These are phyloP conservation scores for Aspergillus diversus DNA, from an alignment of 495 filamentous ascomycete species.

Conservation along the genomic window DNA sequence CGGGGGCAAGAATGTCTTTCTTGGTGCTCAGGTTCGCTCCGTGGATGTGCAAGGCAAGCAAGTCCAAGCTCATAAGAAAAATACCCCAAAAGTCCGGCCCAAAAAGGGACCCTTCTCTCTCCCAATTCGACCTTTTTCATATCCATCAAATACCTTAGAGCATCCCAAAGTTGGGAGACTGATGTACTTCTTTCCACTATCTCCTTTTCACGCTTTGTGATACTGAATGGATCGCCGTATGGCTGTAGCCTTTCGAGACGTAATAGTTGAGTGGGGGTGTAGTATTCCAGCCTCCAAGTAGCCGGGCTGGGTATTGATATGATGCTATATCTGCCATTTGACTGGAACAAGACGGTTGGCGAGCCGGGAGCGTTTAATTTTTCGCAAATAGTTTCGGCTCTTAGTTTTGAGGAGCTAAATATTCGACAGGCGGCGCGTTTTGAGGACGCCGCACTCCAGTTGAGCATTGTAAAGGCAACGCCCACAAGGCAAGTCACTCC, in stretches of 20 bases:
- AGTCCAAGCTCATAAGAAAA: constrained; percentile 89
- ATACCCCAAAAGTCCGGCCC: constrained; percentile 89
- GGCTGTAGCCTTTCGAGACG: constrained; percentile 28
- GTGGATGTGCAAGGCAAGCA: constrained; percentile 43
- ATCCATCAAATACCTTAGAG: constrained; percentile 57
- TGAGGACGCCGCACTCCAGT: constrained; percentile 41
- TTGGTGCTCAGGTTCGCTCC: constrained; percentile 19
- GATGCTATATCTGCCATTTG: constrained; percentile 45
- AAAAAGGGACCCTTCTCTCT: constrained; percentile 62
- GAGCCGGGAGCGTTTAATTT: constrained; percentile 40
- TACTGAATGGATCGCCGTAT: constrained; percentile 6
- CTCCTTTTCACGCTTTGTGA: neutral
- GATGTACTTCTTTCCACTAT: constrained; percentile 29
- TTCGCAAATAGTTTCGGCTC: constrained; percentile 42
- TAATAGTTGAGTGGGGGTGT: constrained; percentile 29
- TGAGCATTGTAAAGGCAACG: constrained; percentile 40
- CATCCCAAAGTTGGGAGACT: constrained; percentile 46
- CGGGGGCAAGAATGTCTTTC: neutral
- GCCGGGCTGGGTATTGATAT: constrained; percentile 45
- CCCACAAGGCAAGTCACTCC: constrained; percentile 32
- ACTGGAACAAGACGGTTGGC: constrained; percentile 47
- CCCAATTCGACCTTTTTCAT: constrained; percentile 49
- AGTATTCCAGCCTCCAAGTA: constrained; percentile 50
- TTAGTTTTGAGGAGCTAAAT: constrained; percentile 25
- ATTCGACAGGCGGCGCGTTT: constrained; percentile 32